A percentile compares a stretch with the other conserved stretches of the same genome.
phyloP scores from a whole-genome alignment of 345 rosid genomes.

The Gossypium arboreum region DNA sequence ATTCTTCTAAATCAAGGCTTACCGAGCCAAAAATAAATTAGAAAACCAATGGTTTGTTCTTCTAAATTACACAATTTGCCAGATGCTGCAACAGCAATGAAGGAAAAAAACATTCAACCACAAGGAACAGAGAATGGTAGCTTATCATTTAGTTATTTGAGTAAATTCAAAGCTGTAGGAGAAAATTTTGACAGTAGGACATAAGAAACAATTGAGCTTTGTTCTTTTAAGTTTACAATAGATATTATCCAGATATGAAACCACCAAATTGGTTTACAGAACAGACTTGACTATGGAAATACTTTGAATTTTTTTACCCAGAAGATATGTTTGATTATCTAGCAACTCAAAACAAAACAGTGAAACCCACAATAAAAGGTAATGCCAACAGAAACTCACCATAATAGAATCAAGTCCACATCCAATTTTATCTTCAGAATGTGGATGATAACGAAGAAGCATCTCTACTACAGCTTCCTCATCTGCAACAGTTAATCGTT shows the following conservation, averaged over 20 bases:
- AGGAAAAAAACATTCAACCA: background rate
- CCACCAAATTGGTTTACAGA: background rate
- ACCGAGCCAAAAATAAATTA: background rate
- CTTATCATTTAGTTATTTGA: background rate
- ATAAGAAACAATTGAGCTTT: background rate
- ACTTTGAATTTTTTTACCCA: background rate
- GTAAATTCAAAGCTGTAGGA: background rate
- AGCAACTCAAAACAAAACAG: background rate
- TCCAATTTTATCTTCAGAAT: slow-evolving; percentile 72
- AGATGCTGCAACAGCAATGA: background rate
- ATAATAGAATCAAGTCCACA: slow-evolving; percentile 69
- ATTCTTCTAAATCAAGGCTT: background rate
- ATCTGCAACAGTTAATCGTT: slow-evolving; percentile 54
- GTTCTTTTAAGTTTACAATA: background rate
- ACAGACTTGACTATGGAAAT: background rate
- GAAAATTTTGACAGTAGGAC: background rate
- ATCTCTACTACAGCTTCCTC: slow-evolving; percentile 53
- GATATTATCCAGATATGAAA: background rate
- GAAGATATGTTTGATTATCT: background rate
- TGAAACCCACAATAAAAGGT: background rate
- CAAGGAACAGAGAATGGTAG: background rate
- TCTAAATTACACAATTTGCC: background rate
- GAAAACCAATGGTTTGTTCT: background rate
- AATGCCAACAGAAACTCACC: slow-evolving; percentile 36
- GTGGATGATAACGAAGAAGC: slow-evolving; percentile 76